Evolutionary conservation across 805 yeast genomes (phyloP).

Genomic region (Candida vaughaniae): DNA sequence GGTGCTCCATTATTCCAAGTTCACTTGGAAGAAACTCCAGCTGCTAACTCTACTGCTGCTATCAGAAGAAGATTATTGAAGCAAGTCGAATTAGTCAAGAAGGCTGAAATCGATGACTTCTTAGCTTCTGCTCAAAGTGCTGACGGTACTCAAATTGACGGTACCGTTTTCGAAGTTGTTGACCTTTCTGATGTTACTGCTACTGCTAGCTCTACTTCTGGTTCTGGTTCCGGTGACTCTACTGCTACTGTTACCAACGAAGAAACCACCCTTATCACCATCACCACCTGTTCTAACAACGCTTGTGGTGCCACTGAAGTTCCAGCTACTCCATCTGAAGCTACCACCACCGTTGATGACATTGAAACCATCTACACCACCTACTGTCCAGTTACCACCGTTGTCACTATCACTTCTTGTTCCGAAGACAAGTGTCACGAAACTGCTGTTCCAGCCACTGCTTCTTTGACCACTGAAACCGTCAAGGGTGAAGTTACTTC

Average conservation of each 20-base stretch:
- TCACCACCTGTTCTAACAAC: conserved; percentile 35
- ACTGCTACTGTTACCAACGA: conserved; percentile 19
- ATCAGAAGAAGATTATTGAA: conserved; percentile 38
- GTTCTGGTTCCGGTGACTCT: conserved; percentile 13
- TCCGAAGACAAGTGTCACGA: conserved; percentile 27
- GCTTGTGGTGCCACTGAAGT: conserved; percentile 29
- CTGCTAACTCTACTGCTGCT: conserved; percentile 40
- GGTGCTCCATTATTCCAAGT: conserved; percentile 28
- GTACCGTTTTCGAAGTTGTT: conserved; percentile 20
- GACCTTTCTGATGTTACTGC: conserved; percentile 17
- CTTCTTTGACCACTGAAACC: conserved; percentile 25
- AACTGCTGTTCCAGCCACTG: conserved; percentile 29
- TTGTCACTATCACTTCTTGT: conserved; percentile 37
- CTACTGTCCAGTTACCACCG: conserved; percentile 22
- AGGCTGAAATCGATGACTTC: conserved; percentile 34
- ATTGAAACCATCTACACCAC: conserved; percentile 16
- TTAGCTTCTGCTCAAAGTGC: conserved; percentile 14
- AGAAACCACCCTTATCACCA: conserved; percentile 30
- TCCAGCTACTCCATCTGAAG: conserved; percentile 20
- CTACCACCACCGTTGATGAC: conserved; percentile 18
- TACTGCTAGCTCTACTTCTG: conserved; percentile 15
- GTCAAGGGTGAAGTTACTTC: conserved; percentile 22
- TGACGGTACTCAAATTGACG: conserved; percentile 22
- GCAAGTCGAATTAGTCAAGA: conserved; percentile 22
- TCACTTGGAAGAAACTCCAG: conserved; percentile 24